A percentile compares a stretch with the other conserved stretches of the same genome.
Conservation (phyloP, 352 stramenopile species). For the Lagenidium sp. region DNA sequence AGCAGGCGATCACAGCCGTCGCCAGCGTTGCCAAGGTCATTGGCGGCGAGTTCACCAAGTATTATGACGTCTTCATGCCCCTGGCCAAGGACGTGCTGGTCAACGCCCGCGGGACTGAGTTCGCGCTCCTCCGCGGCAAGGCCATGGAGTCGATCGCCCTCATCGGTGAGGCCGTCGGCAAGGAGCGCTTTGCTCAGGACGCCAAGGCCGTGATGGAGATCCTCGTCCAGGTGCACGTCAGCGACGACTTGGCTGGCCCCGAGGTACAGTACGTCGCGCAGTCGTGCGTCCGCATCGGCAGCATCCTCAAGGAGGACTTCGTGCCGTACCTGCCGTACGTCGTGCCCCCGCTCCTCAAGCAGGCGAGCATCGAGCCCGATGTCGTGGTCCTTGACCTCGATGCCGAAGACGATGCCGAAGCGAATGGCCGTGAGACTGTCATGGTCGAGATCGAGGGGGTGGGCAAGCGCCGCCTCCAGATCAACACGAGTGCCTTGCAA, state of each 20-base stretch:
- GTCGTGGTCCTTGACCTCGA: slow-evolving; percentile 68
- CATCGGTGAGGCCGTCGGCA: slow-evolving; percentile 83
- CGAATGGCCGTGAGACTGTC: slow-evolving; percentile 59
- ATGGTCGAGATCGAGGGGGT: slow-evolving; percentile 69
- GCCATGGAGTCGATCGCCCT: slow-evolving; percentile 85
- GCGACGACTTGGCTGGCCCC: slow-evolving; percentile 54
- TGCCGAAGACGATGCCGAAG: slow-evolving; percentile 33
- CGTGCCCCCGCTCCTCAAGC: slow-evolving; percentile 71
- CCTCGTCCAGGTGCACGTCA: slow-evolving; percentile 63
- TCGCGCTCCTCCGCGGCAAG: slow-evolving; percentile 75
- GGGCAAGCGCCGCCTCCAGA: slow-evolving; percentile 79
- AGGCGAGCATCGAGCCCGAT: slow-evolving; percentile 73
- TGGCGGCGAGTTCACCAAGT: slow-evolving; percentile 59
- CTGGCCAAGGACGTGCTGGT: slow-evolving; percentile 79
- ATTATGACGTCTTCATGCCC: slow-evolving; percentile 86
- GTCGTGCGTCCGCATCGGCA: slow-evolving; percentile 80
- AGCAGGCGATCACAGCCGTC: slow-evolving; percentile 83
- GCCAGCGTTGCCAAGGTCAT: slow-evolving; percentile 82
- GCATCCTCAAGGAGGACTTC: slow-evolving; percentile 82
- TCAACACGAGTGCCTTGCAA: slow-evolving; percentile 80
- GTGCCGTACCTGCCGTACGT: slow-evolving; percentile 81
- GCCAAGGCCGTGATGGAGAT: slow-evolving; percentile 86
- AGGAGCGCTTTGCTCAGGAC: slow-evolving; percentile 67
- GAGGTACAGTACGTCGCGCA: slow-evolving; percentile 85
- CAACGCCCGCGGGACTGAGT: slow-evolving; percentile 68